These are phyloP conservation scores for Aureobasidium lini DNA, from an alignment of 2,329 filamentous ascomycete genomes.

Conservation along the genomic window DNA sequence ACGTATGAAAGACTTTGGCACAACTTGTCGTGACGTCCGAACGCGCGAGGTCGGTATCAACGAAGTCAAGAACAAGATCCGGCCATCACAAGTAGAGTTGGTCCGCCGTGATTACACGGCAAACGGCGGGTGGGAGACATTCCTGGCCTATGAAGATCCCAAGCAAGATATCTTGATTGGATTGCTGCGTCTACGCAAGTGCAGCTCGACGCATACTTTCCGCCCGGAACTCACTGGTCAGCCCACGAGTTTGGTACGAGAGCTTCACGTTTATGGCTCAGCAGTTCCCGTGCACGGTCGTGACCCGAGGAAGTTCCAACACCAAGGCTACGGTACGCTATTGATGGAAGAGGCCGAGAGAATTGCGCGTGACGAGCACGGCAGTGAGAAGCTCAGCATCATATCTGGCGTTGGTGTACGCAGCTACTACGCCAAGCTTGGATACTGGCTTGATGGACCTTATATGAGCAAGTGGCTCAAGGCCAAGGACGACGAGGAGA, in stretches of 20 bases:
- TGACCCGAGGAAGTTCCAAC: constrained; percentile 94
- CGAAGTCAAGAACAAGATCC: constrained; percentile 97
- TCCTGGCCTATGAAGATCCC: constrained; percentile 94
- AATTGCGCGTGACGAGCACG: constrained; percentile 89
- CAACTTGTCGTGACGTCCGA: constrained; percentile 89
- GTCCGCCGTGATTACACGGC: constrained; percentile 89
- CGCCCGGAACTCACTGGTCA: constrained; percentile 78
- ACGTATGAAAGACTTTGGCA: constrained; percentile 99
- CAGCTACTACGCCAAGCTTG: constrained; percentile 88
- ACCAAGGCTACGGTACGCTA: constrained; percentile 92
- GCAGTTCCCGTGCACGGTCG: constrained; percentile 95
- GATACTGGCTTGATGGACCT: constrained; percentile 87
- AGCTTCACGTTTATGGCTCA: constrained; percentile 93
- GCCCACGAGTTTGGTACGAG: constrained; percentile 83
- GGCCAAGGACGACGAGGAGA: constrained; percentile 14
- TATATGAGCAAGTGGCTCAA: constrained; percentile 47
- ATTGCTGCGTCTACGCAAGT: constrained; percentile 80
- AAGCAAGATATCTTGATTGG: constrained; percentile 98
- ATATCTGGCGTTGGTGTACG: constrained; percentile 96
- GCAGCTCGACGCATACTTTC: constrained; percentile 85
- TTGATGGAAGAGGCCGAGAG: constrained; percentile 97
- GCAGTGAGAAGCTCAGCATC: constrained; percentile 88
- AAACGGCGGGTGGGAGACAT: constrained; percentile 97
- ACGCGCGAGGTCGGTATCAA: constrained; percentile 97
- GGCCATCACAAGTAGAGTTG: constrained; percentile 91